Evolutionary conservation across 352 stramenopile species (phyloP).

Genomic region (Hyaloperonospora brassicae): DNA sequence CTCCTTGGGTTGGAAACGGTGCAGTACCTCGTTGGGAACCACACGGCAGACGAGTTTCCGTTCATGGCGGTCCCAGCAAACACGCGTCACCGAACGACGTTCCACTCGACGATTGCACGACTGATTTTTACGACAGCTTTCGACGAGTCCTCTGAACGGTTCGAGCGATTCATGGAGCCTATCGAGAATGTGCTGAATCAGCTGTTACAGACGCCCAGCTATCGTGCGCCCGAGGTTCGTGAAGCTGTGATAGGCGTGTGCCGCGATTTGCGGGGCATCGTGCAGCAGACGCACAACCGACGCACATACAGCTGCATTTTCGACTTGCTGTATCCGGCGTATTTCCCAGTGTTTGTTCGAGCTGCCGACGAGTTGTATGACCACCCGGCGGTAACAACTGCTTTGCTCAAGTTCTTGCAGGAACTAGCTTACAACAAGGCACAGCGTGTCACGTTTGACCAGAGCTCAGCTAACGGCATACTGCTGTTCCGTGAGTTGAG

Average conservation of each 20-base stretch:
- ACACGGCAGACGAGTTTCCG: constrained; percentile 95
- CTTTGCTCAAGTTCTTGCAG: constrained; percentile 95
- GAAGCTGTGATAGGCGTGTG: constrained; percentile 94
- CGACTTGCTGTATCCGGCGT: constrained; percentile 94
- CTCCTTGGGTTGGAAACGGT: constrained; percentile 95
- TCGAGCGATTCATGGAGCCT: constrained; percentile 96
- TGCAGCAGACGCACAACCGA: constrained; percentile 94
- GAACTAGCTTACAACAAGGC: constrained; percentile 93
- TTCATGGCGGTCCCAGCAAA: constrained; percentile 93
- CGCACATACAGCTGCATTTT: constrained; percentile 96
- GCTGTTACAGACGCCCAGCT: constrained; percentile 70
- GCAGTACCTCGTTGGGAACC: constrained; percentile 94
- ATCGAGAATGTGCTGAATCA: constrained; percentile 79
- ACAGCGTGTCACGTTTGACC: constrained; percentile 97
- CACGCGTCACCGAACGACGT: constrained; percentile 93
- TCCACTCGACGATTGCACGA: constrained; percentile 94
- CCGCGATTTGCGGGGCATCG: constrained; percentile 92
- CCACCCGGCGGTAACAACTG: constrained; percentile 91
- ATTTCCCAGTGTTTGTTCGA: constrained; percentile 92
- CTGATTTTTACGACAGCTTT: constrained; percentile 93
- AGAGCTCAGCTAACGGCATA: constrained; percentile 96
- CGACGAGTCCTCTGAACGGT: constrained; percentile 90
- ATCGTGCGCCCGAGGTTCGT: constrained; percentile 64
- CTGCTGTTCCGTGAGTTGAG: constrained; percentile 95
- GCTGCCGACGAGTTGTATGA: constrained; percentile 92